Evolutionary conservation across 441 rosid genomes (phyloP).

Genomic region (Gossypium davidsonii): DNA sequence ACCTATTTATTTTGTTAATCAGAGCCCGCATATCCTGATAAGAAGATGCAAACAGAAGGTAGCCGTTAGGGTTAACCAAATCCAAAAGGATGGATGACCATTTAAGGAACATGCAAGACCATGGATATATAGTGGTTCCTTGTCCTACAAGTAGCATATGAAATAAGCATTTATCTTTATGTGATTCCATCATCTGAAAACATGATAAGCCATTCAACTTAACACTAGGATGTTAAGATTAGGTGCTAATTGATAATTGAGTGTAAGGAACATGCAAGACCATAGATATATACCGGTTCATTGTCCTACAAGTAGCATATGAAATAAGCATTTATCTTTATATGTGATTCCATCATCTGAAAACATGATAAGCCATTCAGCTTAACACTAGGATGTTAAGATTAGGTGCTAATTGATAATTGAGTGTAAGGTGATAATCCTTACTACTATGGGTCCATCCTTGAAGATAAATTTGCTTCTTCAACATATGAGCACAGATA

Average conservation of each 20-base stretch:
- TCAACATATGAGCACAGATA: not conserved
- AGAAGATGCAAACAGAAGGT: conserved; percentile 8
- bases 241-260: not conserved
- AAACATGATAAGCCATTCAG: not conserved
- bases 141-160: not conserved
- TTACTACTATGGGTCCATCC: not conserved
- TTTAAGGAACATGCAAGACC: not conserved
- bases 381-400: not conserved
- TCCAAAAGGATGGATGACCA: not conserved
- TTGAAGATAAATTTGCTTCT: not conserved
- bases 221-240: not conserved
- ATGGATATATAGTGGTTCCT: not conserved
- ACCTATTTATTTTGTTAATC: conserved; percentile 57
- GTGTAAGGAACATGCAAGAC: not conserved
- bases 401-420: not conserved
- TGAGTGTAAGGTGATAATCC: not conserved
- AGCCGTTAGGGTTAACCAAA: not conserved
- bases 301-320: not conserved
- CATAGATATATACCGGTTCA: not conserved
- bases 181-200: not conserved
- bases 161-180: not conserved
- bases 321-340: not conserved
- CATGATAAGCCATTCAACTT: not conserved
- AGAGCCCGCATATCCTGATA: conserved; percentile 55
- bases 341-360: not conserved